Conservation (phyloP, 768 basidiomycete genomes). For the Cyclocybe aegerita region DNA sequence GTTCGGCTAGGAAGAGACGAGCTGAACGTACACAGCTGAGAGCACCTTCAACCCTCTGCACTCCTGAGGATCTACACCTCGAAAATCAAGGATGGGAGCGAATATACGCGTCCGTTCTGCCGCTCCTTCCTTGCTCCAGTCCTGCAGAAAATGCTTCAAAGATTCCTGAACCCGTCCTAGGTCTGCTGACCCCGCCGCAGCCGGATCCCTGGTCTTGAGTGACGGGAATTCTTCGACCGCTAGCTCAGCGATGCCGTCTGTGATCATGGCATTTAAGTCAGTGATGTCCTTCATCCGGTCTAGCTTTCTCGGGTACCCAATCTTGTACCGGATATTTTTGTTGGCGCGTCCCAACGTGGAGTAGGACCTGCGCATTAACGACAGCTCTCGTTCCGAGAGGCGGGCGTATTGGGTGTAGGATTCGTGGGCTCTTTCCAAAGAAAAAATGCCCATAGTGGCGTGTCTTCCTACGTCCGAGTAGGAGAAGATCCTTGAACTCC, state of each 20-base stretch:
- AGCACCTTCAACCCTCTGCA: slow-evolving; percentile 43
- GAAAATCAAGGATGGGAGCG: slow-evolving; percentile 50
- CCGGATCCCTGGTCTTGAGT: slow-evolving; percentile 12
- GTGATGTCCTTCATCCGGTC: slow-evolving; percentile 41
- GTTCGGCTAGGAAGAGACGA: background rate
- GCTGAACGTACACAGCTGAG: slow-evolving; percentile 46
- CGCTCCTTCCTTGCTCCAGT: slow-evolving; percentile 64
- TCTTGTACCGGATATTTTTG: slow-evolving; percentile 46
- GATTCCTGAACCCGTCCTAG: slow-evolving; percentile 54
- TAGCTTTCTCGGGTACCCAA: slow-evolving; percentile 58
- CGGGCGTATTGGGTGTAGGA: slow-evolving; percentile 44
- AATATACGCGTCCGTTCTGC: slow-evolving; percentile 57
- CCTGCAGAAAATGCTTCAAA: slow-evolving; percentile 67
- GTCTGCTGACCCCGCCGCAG: slow-evolving; percentile 29
- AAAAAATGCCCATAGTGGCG: slow-evolving; percentile 36
- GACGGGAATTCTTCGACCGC: slow-evolving; percentile 23
- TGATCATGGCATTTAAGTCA: slow-evolving; percentile 34
- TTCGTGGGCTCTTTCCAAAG: slow-evolving; percentile 39
- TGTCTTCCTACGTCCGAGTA: slow-evolving; percentile 16
- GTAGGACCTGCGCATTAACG: slow-evolving; percentile 43
- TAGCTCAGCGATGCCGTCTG: slow-evolving; percentile 38
- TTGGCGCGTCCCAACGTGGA: slow-evolving; percentile 40
- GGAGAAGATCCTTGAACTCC: slow-evolving; percentile 27
- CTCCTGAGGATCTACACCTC: slow-evolving; percentile 23
- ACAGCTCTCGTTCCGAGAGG: slow-evolving; percentile 41